Evolutionary conservation across 495 filamentous ascomycete genomes (phyloP), one percentile per base, ranked within the genome.

Genomic region (Jackrogersella minutella): DNA sequence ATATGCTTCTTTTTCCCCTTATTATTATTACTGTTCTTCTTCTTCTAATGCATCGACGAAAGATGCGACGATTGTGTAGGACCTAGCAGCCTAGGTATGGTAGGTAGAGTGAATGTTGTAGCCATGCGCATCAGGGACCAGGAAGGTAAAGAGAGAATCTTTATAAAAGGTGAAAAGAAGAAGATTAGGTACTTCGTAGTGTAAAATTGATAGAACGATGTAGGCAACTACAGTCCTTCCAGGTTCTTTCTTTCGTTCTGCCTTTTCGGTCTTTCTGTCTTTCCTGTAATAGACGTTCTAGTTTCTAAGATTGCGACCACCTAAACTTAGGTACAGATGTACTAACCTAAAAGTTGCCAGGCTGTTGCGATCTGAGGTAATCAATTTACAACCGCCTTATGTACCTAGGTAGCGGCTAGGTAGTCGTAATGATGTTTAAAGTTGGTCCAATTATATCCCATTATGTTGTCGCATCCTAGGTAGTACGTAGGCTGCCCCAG

Each of bases 81-180:
- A 7, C 28, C 5, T 34, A 9, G n/a, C n/a, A n/a, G n/a, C n/a
- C n/a, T n/a, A n/a, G n/a, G n/a, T n/a, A n/a, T n/a, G n/a, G n/a
- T n/a, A n/a, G n/a, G n/a, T n/a, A n/a, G n/a, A n/a, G n/a, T n/a
- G n/a, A 13, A 44, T 50, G 46, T 56, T 9, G 46, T 47, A 43
- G 55, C 71, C 65, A 69, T 74, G 41, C 51, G 64, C 46, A 13
- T 51, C 21, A 17, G n/a, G 22, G 30, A 34, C 22, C 3, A 22
- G n/a, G 17, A 22, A 22, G 30, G 28, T n/a, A n/a, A n/a, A 13
- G 5, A 44, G 21, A 9, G 19, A 46, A 24, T 11, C 21, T 24
- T 24, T 1, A 24, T 46, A 24, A 24, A 4, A 5, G 2, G 3
- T 24, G 3, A 6, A 24, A 26, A 3, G 1, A n/a, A n/a, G n/a